Evolutionary conservation across 148 eudicot species (phyloP).

Genomic region (Bassia scoparia): DNA sequence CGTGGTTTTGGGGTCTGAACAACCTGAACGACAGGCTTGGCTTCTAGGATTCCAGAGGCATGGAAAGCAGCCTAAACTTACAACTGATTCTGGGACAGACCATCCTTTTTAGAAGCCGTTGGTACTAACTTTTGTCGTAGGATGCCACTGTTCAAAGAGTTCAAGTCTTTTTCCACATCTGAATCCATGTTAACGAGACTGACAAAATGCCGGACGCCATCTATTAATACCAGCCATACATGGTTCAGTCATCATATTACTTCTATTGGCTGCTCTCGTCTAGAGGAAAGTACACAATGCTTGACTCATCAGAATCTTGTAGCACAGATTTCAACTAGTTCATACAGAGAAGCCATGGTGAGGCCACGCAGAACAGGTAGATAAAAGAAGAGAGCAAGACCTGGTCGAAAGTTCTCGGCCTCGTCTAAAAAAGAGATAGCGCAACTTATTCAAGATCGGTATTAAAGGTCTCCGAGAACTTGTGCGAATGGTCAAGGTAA

Average conservation of each 20-base stretch:
- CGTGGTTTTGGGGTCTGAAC: constrained; percentile 39
- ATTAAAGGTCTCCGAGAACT: constrained; percentile 81
- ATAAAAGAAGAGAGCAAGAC: constrained; percentile 70
- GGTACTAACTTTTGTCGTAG: constrained; percentile 53
- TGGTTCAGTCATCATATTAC: constrained; percentile 49
- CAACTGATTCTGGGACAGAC: constrained; percentile 50
- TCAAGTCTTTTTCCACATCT: constrained; percentile 38
- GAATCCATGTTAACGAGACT: constrained; percentile 53
- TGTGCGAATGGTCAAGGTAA: constrained; percentile 90
- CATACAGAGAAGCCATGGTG: constrained; percentile 46
- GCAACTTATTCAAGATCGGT: constrained; percentile 90
- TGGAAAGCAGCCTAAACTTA: constrained; percentile 48
- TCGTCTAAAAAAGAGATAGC: constrained; percentile 93
- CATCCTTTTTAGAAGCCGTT: constrained; percentile 86
- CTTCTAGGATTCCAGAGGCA: constrained; percentile 46
- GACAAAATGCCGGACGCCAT: constrained; percentile 54
- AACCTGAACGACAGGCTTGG: constrained; percentile 27
- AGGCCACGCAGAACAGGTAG: constrained; percentile 45
- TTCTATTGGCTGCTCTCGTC: constrained; percentile 48
- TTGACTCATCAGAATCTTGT: constrained; percentile 50
- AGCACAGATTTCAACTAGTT: constrained; percentile 43
- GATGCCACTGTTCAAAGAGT: constrained; percentile 29
- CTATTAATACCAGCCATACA: constrained; percentile 39
- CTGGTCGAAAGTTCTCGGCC: constrained; percentile 84
- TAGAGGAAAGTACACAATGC: constrained; percentile 46